phyloP scores from a whole-genome alignment of 257 asterid genomes.

The Paulownia fortunei region DNA sequence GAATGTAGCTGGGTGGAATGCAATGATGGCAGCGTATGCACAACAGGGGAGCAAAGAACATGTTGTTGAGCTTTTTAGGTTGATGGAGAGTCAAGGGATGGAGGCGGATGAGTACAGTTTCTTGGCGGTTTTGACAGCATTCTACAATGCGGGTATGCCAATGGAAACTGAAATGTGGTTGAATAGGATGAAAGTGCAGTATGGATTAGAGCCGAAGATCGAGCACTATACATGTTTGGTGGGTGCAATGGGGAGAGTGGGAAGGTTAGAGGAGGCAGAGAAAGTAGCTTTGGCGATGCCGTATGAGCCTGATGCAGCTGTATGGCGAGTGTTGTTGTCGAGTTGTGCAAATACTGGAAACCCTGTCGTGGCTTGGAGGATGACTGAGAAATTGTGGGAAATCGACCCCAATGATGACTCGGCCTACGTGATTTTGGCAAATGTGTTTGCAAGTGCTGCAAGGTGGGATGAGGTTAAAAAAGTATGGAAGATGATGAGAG shows the following conservation, averaged over 20 bases:
- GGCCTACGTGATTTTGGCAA: conserved; percentile 75
- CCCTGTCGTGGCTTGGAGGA: conserved; percentile 51
- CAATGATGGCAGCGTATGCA: conserved; percentile 84
- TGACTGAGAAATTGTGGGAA: conserved; percentile 62
- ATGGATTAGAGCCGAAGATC: conserved; percentile 58
- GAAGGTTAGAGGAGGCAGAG: conserved; percentile 76
- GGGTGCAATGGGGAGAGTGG: conserved; percentile 66
- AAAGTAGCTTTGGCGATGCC: conserved; percentile 67
- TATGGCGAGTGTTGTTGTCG: conserved; percentile 73
- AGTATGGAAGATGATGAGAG: conserved; percentile 72
- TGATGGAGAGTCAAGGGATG: conserved; percentile 59
- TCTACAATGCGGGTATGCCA: conserved; percentile 60
- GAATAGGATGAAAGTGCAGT: conserved; percentile 50
- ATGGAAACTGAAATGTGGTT: conserved; percentile 69
- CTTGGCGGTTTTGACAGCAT: conserved; percentile 68
- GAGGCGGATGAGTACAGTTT: conserved; percentile 65
- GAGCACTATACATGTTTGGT: conserved; percentile 85
- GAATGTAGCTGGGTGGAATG: conserved; percentile 64
- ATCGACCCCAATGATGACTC: conserved; percentile 77
- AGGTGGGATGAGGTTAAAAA: conserved; percentile 69
- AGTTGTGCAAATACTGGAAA: conserved; percentile 43
- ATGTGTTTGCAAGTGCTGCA: conserved; percentile 54
- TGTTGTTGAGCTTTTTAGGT: conserved; percentile 42
- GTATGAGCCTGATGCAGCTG: conserved; percentile 75
- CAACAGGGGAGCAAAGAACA: conserved; percentile 58